These are phyloP conservation scores for Colletotrichum filicis DNA, from an alignment of 2,329 filamentous ascomycete genomes.

Conservation along the genomic window DNA sequence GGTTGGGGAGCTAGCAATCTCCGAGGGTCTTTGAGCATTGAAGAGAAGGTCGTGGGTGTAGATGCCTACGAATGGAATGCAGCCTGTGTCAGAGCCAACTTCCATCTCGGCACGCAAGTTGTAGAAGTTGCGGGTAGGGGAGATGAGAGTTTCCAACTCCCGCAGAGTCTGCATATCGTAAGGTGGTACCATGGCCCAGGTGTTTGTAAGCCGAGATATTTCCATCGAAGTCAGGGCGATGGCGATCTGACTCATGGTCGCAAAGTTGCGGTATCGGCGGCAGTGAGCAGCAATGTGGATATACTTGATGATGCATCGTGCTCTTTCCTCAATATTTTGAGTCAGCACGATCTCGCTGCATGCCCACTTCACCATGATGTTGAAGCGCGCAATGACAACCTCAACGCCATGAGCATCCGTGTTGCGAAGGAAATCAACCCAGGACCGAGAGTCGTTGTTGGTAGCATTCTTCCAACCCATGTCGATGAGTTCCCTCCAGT, in stretches of 20 bases:
- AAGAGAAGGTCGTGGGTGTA: slow-evolving; percentile 88
- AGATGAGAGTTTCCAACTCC: slow-evolving; percentile 78
- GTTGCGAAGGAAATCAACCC: slow-evolving; percentile 83
- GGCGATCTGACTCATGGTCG: slow-evolving; percentile 83
- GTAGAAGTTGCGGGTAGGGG: slow-evolving; percentile 82
- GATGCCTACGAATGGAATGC: slow-evolving; percentile 85
- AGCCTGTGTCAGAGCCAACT: slow-evolving; percentile 72
- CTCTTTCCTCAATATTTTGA: slow-evolving; percentile 76
- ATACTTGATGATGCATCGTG: slow-evolving; percentile 81
- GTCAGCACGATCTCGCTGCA: slow-evolving; percentile 84
- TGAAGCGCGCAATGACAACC: slow-evolving; percentile 87
- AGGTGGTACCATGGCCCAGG: slow-evolving; percentile 77
- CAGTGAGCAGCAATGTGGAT: slow-evolving; percentile 85
- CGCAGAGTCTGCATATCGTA: slow-evolving; percentile 73
- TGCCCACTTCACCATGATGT: slow-evolving; percentile 89
- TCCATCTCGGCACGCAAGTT: slow-evolving; percentile 86
- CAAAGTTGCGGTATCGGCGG: slow-evolving; percentile 82
- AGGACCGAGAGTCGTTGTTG: slow-evolving; percentile 75
- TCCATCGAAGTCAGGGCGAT: slow-evolving; percentile 82
- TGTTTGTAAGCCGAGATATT: slow-evolving; percentile 72
- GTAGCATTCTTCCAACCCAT: slow-evolving; percentile 82
- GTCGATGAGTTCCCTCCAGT: slow-evolving; percentile 88
- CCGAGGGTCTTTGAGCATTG: slow-evolving; percentile 82
- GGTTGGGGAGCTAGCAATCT: slow-evolving; percentile 74
- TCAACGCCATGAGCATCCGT: slow-evolving; percentile 81